phyloP scores from a whole-genome alignment of 208 protist genomes.

The Acanthamoeba culbertsoni region DNA sequence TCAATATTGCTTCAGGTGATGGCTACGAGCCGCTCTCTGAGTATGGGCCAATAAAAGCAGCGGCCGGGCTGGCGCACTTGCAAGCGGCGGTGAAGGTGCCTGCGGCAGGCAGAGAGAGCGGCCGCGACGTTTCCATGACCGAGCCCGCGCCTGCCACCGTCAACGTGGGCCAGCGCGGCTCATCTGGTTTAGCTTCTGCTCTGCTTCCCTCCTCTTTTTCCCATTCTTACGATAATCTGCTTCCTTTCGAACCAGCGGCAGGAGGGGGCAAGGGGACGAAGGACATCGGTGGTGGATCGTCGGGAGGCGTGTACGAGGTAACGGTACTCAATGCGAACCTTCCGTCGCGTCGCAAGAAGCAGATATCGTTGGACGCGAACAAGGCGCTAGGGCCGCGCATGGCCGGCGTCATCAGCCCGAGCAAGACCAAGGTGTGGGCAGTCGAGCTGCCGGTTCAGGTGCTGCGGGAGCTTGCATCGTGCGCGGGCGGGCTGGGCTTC shows the following conservation, averaged over 20 bases:
- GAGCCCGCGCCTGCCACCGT: background rate
- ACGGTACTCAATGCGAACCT: constrained; percentile 16
- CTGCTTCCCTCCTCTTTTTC: background rate
- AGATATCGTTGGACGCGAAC: constrained; percentile 28
- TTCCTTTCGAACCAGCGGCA: background rate
- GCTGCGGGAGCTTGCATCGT: background rate
- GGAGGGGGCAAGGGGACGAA: background rate
- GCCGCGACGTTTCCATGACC: background rate
- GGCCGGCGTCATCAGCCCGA: background rate
- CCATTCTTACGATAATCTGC: background rate
- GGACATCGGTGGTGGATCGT: background rate
- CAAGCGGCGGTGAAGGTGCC: background rate
- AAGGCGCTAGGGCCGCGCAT: background rate
- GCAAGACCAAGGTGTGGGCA: constrained; percentile 3
- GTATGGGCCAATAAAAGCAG: background rate
- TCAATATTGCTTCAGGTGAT: too few species aligned
- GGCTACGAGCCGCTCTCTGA: background rate
- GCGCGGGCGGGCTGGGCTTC: background rate
- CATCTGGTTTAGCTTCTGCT: background rate
- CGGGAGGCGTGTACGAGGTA: background rate
- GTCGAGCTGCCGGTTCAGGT: constrained; percentile 48
- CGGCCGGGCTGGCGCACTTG: background rate
- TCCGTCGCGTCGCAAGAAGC: background rate
- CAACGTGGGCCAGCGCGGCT: background rate
- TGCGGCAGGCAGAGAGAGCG: background rate